Evolutionary conservation across 176 grass and related monocot genomes (phyloP).

Genomic region (Oryza officinalis): DNA sequence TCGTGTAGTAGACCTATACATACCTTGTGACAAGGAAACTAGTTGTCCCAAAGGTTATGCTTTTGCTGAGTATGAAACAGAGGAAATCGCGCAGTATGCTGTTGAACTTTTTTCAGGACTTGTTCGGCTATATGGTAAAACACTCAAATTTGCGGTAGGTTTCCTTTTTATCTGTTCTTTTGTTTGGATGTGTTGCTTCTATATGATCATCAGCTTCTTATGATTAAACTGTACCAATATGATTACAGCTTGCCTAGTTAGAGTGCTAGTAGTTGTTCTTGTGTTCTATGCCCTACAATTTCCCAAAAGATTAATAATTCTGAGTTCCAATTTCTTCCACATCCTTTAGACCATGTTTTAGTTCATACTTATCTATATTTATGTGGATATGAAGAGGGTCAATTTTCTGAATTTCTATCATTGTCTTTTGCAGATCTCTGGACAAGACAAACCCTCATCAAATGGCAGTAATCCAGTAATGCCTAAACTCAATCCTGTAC

Average conservation of each 20-base stretch:
- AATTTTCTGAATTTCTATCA: not conserved
- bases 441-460: slow-evolving; percentile 59
- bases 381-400: not conserved
- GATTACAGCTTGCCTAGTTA: not conserved
- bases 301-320: not conserved
- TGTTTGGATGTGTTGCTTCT: not conserved
- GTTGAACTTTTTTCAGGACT: slow-evolving; percentile 61
- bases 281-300: not conserved
- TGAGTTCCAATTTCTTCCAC: not conserved
- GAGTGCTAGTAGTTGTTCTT: not conserved
- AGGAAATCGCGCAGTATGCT: slow-evolving; percentile 74
- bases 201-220: not conserved
- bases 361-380: not conserved
- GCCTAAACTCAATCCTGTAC: slow-evolving; percentile 51
- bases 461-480: slow-evolving; percentile 53
- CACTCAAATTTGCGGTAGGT: slow-evolving; percentile 79
- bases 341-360: not conserved
- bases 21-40: slow-evolving; percentile 82
- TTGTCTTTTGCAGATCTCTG: slow-evolving; percentile 60
- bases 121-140: slow-evolving; percentile 66
- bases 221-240: not conserved
- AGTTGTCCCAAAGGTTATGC: slow-evolving; percentile 70
- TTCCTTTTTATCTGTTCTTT: slow-evolving; percentile 24
- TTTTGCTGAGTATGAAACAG: slow-evolving; percentile 88
- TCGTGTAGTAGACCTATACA: slow-evolving; percentile 66